phyloP scores from a whole-genome alignment of 2,329 filamentous ascomycete species.

The Alternaria longipes region DNA sequence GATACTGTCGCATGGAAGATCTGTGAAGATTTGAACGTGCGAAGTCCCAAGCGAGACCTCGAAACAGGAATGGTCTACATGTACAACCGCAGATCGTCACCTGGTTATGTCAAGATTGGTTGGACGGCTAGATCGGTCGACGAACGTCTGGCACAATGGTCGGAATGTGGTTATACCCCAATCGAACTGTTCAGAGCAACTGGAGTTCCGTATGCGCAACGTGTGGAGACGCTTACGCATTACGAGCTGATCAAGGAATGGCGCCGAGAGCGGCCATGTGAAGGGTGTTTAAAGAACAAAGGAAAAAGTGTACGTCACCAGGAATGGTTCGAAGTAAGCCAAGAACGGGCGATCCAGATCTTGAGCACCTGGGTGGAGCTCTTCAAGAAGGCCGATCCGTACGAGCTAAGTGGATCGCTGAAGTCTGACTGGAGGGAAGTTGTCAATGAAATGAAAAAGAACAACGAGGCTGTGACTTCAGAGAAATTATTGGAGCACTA shows the following conservation, averaged over 20 bases:
- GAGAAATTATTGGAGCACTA: background rate
- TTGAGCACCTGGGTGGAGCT: background rate
- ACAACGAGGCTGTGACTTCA: background rate
- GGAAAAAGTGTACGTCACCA: background rate
- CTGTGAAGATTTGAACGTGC: background rate
- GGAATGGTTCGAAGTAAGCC: background rate
- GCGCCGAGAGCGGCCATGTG: conserved; percentile 12
- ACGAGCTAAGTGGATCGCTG: background rate
- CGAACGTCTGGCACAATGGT: background rate
- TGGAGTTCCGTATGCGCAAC: conserved; percentile 17
- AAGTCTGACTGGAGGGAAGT: background rate
- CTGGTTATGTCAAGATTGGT: background rate
- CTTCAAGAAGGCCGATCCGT: background rate
- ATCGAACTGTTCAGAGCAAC: conserved; percentile 8
- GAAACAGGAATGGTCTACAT: background rate
- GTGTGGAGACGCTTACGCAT: conserved; percentile 21
- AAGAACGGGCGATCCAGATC: background rate
- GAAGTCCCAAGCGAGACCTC: background rate
- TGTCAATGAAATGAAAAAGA: background rate
- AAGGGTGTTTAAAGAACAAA: background rate
- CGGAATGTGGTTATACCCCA: conserved; percentile 1
- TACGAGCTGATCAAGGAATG: conserved; percentile 22
- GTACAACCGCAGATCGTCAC: background rate
- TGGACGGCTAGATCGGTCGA: background rate
- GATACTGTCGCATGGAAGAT: background rate